phyloP scores from a whole-genome alignment of 2,329 filamentous ascomycete species.

The Clonostachys chloroleuca region DNA sequence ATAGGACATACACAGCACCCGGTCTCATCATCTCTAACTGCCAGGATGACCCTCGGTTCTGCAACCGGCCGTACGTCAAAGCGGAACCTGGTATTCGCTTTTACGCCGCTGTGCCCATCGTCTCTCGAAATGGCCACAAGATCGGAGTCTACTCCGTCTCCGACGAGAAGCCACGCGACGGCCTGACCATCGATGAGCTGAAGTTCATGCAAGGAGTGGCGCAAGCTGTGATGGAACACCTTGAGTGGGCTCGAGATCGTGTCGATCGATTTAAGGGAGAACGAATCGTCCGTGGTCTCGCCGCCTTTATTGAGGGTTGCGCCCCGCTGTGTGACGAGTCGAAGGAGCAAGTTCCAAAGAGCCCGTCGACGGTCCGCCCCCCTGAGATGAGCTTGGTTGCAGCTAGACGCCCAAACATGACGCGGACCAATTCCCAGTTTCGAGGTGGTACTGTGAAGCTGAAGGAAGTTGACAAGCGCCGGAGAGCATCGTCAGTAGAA shows the following conservation, averaged over 20 bases:
- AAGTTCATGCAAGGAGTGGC: conserved; percentile 53
- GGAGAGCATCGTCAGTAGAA: not conserved
- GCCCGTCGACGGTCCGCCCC: not conserved
- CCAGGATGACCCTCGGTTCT: conserved; percentile 22
- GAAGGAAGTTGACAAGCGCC: not conserved
- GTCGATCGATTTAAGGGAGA: conserved; percentile 48
- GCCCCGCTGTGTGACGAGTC: not conserved
- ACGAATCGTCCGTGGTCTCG: conserved; percentile 49
- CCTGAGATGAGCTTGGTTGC: not conserved
- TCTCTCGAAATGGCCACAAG: conserved; percentile 45
- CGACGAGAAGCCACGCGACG: conserved; percentile 49
- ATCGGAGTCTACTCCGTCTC: conserved; percentile 59
- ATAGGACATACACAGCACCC: conserved; percentile 16
- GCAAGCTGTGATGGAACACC: conserved; percentile 54
- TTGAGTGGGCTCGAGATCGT: conserved; percentile 49
- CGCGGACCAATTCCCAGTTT: not conserved
- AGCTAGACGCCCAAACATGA: not conserved
- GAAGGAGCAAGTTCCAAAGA: not conserved
- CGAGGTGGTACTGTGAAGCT: too few relatives aligned
- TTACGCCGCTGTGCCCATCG: conserved; percentile 49
- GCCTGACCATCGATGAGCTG: conserved; percentile 39
- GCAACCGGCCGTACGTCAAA: conserved; percentile 20
- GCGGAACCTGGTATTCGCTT: conserved; percentile 24
- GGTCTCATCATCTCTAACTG: conserved; percentile 21
- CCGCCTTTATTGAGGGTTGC: conserved; percentile 44